Evolutionary conservation across 352 stramenopile species (phyloP), one percentile per base, ranked within the genome.

Genomic region (Pythium dissimile): DNA sequence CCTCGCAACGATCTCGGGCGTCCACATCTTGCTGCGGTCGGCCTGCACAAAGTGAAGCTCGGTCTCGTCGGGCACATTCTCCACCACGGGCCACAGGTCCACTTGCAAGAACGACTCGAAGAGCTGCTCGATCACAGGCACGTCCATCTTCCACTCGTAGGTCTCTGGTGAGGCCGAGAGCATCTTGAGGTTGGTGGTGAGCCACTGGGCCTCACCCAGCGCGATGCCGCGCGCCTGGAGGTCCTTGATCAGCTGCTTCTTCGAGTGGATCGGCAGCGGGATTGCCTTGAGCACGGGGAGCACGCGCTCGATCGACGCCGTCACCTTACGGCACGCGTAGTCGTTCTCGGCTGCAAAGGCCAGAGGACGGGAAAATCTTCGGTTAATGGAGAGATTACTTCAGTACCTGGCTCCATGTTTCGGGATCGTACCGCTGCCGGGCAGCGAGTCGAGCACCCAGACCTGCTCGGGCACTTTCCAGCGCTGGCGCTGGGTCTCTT

Each of bases 111-210:
- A 93, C 12, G 79, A 85, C 16, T 69, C 28, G 55, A 90, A 91
- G 41, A 93, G 72, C 61, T 84, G 46, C 44, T 91, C 80, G 56
- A 93, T 75, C 21, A 90, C 80, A 18, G 73, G 64, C 1, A 90
- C 69, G 56, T 91, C 65, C 80, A 91, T 90, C 61, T 91, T 93
- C 83, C 83, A 93, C 43, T 75, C 73, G 65, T 89, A 91, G 18
- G 79, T 55, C 50, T 91, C 83, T 0, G 75, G 72, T 16, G 71
- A 70, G 42, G 67, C 66, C 31, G 56, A 72, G 21, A 59, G 74
- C 7, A 84, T 48, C 27, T 77, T 80, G 26, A 93, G 58, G 41
- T 93, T 93, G 8, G 80, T 93, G 11, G 83, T 91, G 30, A 93
- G 79, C 83, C 83, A 93, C 56, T 93, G 77, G 3, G 81, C 81